Base-by-base conservation (phyloP, 2,329 filamentous ascomycete genomes). In the Thermoascus crustaceus region DNA sequence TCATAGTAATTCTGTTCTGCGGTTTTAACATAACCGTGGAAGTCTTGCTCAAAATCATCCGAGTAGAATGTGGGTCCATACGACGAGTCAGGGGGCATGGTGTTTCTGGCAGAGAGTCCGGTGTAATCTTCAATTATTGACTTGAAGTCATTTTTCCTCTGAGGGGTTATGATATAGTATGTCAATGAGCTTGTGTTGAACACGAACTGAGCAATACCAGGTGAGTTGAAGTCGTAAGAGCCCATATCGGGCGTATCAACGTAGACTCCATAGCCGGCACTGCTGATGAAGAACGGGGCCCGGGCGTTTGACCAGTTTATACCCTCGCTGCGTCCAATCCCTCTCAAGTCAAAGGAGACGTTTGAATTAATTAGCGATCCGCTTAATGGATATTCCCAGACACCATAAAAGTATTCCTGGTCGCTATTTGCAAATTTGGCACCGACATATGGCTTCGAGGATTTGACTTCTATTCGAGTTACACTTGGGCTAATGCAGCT, bases 171-270 rank as follows among this genome's bases (percentile, higher is more conserved):
- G 16, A 31, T 21, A 16, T 31, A 31, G 29, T 31, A 31, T 10
- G 29, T 31, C 16, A 31, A 21, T 5, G 29, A 19, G 29, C 29
- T 31, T 10, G 29, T 31, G 29, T 31, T 31, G 29, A 31, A 31
- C 7, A 31, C n/a, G n/a, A 31, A 31, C 7, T 31, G 13, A 31
- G 29, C 29, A 4, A n/a, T 19, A 7, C 29, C 29, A 5, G 29
- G 11, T 10, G 8, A 3, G 14, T 13, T 31, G 14, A 31, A 31
- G 7, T 18, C 9, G 17, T 19, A 31, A n/a, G 29, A 31, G 16
- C 29, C 18, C 29, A 31, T 31, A n/a, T 7, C 17, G 2, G 29
- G 8, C 5, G 29, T 17, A 21, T 31, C 29, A 13, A 18, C 19
- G 8, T 31, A 31, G 14, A 31, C 29, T 10, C 17, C 29, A 31